phyloP scores from a whole-genome alignment of 345 rosid species.

The Gossypium australe region DNA sequence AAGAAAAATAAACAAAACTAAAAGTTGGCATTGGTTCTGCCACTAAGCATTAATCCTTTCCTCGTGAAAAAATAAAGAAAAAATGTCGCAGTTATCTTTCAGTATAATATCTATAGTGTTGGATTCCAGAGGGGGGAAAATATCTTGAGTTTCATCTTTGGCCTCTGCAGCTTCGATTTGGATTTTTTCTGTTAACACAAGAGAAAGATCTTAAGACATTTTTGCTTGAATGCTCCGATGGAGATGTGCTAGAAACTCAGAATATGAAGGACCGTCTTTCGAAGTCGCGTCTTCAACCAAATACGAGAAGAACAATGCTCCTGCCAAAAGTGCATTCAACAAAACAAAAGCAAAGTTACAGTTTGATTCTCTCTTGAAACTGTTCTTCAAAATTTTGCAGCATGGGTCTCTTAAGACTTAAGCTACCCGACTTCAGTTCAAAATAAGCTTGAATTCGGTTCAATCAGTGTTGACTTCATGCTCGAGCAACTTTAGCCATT shows the following conservation, averaged over 20 bases:
- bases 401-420: neutral
- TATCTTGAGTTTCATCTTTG: neutral
- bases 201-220: constrained; percentile 31
- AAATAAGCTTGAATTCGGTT: neutral
- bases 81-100: neutral
- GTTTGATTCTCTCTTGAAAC: neutral
- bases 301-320: constrained; percentile 64
- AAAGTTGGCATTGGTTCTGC: neutral
- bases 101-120: neutral
- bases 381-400: neutral
- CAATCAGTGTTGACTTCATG: too few species aligned
- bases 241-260: constrained; percentile 70
- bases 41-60: neutral
- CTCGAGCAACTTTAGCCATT: neutral
- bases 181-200: neutral
- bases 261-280: constrained; percentile 58
- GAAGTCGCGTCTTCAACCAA: constrained; percentile 77
- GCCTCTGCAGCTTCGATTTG: neutral
- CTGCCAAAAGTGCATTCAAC: constrained; percentile 26
- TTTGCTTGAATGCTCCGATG: constrained; percentile 83
- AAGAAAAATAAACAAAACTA: neutral
- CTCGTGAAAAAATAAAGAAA: neutral
- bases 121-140: neutral
- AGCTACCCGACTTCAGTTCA: neutral
- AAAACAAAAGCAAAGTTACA: neutral